Base-by-base conservation (phyloP, 371 early-diverging fungal genomes). In the Apophysomyces trapeziformis region DNA sequence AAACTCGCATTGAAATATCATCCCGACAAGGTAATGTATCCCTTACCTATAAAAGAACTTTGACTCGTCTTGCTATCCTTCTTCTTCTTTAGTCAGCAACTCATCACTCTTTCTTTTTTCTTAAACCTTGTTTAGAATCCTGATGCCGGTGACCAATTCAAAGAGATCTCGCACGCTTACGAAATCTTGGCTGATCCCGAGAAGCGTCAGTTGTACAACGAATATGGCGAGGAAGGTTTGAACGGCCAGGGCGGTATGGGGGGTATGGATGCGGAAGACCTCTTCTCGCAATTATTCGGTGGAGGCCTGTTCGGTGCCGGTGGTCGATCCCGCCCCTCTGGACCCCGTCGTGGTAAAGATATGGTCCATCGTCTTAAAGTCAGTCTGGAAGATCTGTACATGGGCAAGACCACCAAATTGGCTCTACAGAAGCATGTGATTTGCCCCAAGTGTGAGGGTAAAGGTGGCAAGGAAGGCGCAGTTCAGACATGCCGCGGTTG, bases 1-100 rank as follows among this genome's bases (percentile, higher is more conserved):
- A 95, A 92, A 74, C 74, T 97, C 44, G 98, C 99, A 32, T 86
- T 95, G 64, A 91, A 91, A 67, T 95, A 93, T 80, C 99, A 99
- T 72, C 99, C 95, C 57, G 98, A 96, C 80, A 95, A 95, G 87
- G 90, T 87, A 26, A 80, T 57, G 61, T 21, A 64, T 32, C 0
- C 4, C 3, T 78, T 75, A 61, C 50, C 43, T 18, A 21, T 54
- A 26, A 26, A 26, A 26, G 32, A 26, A 26, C 32, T 26, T 26
- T 26, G 32, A 26, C 26, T 38, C 5, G 1, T n/a, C 26, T 39
- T 32, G 38, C 18, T 8, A 21, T 37, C 26, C 21, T 59, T 21
- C 11, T 37, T 64, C 16, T 57, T 57, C 38, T 60, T 38, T 60
- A 35, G 21, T 44, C 47, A 35, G 44, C 44, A 14, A 38, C 4